These are phyloP conservation scores for Pyrenula massariospora DNA, from an alignment of 495 filamentous ascomycete species.

Conservation along the genomic window DNA sequence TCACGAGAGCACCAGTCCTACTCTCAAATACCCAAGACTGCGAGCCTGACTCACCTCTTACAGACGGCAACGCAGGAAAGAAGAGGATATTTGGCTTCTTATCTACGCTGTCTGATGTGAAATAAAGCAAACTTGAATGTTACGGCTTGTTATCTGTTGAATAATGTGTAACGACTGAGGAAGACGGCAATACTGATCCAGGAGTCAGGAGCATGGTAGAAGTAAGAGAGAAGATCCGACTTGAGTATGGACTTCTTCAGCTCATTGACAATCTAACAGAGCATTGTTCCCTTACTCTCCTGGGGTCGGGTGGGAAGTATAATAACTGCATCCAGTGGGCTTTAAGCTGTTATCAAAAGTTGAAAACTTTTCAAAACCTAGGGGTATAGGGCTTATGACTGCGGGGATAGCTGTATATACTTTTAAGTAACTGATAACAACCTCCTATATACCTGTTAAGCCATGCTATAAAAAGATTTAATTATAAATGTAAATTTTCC, in stretches of 20 bases:
- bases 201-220: slow-evolving; percentile 28
- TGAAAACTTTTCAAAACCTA: too few relatives aligned
- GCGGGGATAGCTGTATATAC: too few relatives aligned
- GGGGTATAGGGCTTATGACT: too few relatives aligned
- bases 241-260: slow-evolving; percentile 9
- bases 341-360: slow-evolving; percentile 5
- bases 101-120: too few relatives aligned
- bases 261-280: slow-evolving; percentile 29
- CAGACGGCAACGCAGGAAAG: not conserved
- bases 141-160: too few relatives aligned
- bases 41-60: not conserved
- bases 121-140: too few relatives aligned
- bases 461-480: too few relatives aligned
- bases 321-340: slow-evolving; percentile 2
- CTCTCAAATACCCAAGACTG: not conserved
- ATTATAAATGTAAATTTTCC: too few relatives aligned
- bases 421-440: too few relatives aligned
- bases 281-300: slow-evolving; percentile 29
- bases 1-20: too few relatives aligned
- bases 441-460: too few relatives aligned
- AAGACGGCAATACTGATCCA: slow-evolving; percentile 25
- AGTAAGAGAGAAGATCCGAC: slow-evolving; percentile 23
- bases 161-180: too few relatives aligned
- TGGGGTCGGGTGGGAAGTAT: slow-evolving; percentile 18
- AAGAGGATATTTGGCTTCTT: not conserved